A percentile compares a stretch with the other conserved stretches of the same genome.
phyloP scores from a whole-genome alignment of 129 eudicot species.

The Apium graveolens region DNA sequence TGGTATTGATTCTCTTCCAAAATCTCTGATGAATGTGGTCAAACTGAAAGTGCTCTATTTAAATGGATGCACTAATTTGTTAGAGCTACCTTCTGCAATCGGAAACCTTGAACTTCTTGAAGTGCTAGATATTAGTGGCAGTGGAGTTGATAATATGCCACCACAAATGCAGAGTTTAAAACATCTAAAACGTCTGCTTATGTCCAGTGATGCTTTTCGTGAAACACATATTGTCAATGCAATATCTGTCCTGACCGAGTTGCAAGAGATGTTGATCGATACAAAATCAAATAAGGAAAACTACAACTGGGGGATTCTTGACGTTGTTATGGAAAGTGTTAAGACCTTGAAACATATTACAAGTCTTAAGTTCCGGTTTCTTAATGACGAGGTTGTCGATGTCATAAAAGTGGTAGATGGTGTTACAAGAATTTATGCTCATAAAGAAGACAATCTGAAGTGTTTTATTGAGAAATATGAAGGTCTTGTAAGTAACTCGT shows the following conservation, averaged over 20 bases:
- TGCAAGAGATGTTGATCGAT: constrained; percentile 31
- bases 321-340: constrained; percentile 23
- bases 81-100: constrained; percentile 23
- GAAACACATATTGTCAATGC: constrained; percentile 5
- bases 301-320: constrained; percentile 16
- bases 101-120: constrained; percentile 20
- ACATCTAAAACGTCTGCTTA: constrained; percentile 16
- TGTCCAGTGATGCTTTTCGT: constrained; percentile 11
- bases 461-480: constrained; percentile 15
- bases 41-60: constrained; percentile 21
- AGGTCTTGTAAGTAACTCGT: constrained; percentile 9
- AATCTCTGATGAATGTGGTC: constrained; percentile 4
- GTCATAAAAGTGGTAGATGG: constrained; percentile 21
- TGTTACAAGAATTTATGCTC: constrained; percentile 19
- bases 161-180: constrained; percentile 15
- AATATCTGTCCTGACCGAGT: constrained; percentile 11
- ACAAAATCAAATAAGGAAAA: constrained; percentile 13
- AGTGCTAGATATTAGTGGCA: constrained; percentile 28
- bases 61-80: constrained; percentile 20
- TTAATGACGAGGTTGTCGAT: constrained; percentile 17
- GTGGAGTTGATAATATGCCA: constrained; percentile 18
- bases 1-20: constrained; percentile 25
- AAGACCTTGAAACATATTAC: constrained; percentile 8
- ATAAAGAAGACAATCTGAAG: constrained; percentile 14
- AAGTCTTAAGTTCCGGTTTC: constrained; percentile 18